Base-by-base conservation (phyloP, 305 asterid species). In the Solanum aculeatissimum region DNA sequence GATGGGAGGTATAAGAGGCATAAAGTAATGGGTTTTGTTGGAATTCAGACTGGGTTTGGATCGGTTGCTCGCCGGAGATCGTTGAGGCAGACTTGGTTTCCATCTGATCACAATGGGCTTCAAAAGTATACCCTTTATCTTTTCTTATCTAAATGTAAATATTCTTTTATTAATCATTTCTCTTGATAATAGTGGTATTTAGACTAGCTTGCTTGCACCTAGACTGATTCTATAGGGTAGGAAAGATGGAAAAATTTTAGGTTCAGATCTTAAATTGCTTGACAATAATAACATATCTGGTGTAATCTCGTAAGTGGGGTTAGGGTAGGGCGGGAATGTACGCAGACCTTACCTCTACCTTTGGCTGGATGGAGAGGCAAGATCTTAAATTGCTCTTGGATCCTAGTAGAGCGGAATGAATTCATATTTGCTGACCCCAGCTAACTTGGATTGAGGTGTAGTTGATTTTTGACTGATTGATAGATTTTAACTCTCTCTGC, bases 11-110 rank as follows among this genome's bases (percentile, higher is more conserved):
- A 51, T 9, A 92, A 92, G 90, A 96, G 98, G 87, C 90, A 90
- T 79, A 97, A 95, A 86, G 95, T 91, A 45, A 95, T 93, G 98
- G 98, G 98, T 11, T 95, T 97, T 84, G 99, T 97, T 53, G 99
- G 99, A 62, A 88, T 97, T 84, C 98, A 93, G 81, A 95, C 99
- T 19, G 99, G 99, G 77, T 97, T 97, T 77, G 92, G 91, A 86
- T 95, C 99, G 65, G 87, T 89, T 15, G 98, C 91, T 62, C 93
- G 99, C 5, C 95, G 99, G 63, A 83, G 87, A 53, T 84, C 98
- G 19, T 80, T 97, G 91, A 93, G 98, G 13, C 88, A 63, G 94
- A 93, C 98, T 83, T 97, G 99, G 99, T 92, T 97, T 87, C 99
- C 99, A 65, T 92, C 98, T 32, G 96, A 92, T 89, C 97, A 89